These are phyloP conservation scores for Neofusicoccum cordaticola DNA, from an alignment of 2,329 filamentous ascomycete genomes.

Conservation along the genomic window DNA sequence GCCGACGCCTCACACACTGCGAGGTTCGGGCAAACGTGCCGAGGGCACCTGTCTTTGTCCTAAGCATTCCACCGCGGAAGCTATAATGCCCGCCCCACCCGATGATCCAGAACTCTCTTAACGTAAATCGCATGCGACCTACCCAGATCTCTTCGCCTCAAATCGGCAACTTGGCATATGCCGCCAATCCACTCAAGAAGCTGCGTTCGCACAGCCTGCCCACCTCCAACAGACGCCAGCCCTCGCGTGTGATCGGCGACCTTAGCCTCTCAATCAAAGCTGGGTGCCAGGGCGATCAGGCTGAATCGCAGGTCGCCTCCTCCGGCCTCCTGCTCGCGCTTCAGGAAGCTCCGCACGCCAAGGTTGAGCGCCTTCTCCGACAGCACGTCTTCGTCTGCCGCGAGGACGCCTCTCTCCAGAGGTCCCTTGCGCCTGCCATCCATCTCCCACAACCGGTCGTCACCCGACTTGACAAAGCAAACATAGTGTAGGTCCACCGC, in stretches of 20 bases:
- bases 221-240: background rate
- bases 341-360: slow-evolving; percentile 62
- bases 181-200: background rate
- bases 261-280: slow-evolving; percentile 47
- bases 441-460: slow-evolving; percentile 73
- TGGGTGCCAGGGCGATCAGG: slow-evolving; percentile 58
- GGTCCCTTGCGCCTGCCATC: slow-evolving; percentile 74
- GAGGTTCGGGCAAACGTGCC: background rate
- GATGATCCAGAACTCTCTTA: background rate
- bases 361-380: slow-evolving; percentile 71
- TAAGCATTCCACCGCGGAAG: slow-evolving; percentile 4
- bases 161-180: slow-evolving; percentile 3
- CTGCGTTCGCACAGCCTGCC: background rate
- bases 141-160: background rate
- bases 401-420: slow-evolving; percentile 56
- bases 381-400: slow-evolving; percentile 47
- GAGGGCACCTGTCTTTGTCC: slow-evolving; percentile 1
- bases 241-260: too few species aligned
- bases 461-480: slow-evolving; percentile 77
- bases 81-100: slow-evolving; percentile 3
- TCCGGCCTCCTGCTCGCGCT: slow-evolving; percentile 53
- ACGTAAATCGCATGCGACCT: background rate
- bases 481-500: slow-evolving; percentile 94
- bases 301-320: slow-evolving; percentile 63
- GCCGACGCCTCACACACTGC: background rate